Evolutionary conservation across 2,329 filamentous ascomycete species (phyloP), one percentile per base, ranked within the genome.

Genomic region (Neurospora crassa): DNA sequence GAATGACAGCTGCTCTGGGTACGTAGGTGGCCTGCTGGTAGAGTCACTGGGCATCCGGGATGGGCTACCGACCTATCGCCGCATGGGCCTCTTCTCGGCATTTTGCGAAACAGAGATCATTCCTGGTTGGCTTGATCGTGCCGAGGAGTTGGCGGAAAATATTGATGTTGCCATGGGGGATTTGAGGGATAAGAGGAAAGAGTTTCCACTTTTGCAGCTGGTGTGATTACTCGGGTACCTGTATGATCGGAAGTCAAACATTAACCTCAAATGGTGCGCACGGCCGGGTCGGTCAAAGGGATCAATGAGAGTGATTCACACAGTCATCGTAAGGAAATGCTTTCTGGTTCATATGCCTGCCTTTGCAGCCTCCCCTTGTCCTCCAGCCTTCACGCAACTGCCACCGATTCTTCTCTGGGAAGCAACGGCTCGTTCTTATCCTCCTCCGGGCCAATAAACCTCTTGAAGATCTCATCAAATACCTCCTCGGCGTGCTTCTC

Each of bases 401-500:
- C 67, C 16, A 42, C 67, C 10, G 18, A 16, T 24, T 63, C 29
- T 29, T 63, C 29, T 18, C 18, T 34, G 29, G 70, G 74, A 2
- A 73, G 68, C 70, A 74, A 43, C 16, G 72, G 67, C 12, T 45
- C 70, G 1, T 16, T 42, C 6, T 71, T 37, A 16, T 53, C 69
- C 16, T 63, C 34, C 37, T 71, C 68, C 3, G 71, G 72, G 0
- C 70, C 69, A 3, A 72, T 73, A 6, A 81, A 70, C 67, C 76
- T 76, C 67, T 76, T 76, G 20, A 80, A 79, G 1, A 77, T 71
- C 5, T 78, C 77, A 29, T 81, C 80, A 70, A 82, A 83, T 14
- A 76, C 75, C 20, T 80, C 79, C 69, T 83, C 81, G 1, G 82
- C 80, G 24, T 83, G 77, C 71, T 78, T 79, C 78, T 87, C 85